Evolutionary conservation across 306 rosid species (phyloP).

Genomic region (Sindora glabra): DNA sequence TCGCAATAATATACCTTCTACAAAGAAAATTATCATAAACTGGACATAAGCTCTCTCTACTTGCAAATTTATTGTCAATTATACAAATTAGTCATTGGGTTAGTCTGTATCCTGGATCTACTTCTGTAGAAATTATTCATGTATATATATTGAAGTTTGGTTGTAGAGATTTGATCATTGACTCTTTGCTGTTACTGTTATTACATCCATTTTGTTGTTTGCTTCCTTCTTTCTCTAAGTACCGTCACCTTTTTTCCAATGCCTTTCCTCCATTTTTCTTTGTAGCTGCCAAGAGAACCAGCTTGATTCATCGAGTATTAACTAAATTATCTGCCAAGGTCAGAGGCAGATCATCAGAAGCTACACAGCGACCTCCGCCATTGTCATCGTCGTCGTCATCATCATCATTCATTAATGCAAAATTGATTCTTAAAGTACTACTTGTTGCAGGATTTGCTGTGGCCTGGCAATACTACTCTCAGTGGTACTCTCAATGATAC

Average conservation of each 20-base stretch:
- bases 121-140: not conserved
- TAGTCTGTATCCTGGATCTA: not conserved
- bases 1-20: not conserved
- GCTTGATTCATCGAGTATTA: slow-evolving; percentile 22
- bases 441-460: slow-evolving; percentile 63
- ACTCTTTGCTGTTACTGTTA: not conserved
- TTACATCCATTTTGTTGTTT: not conserved
- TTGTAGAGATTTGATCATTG: not conserved
- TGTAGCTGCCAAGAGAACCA: slow-evolving; percentile 42
- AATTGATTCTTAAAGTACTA: slow-evolving; percentile 40
- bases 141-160: not conserved
- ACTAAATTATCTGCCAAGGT: slow-evolving; percentile 46
- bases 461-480: slow-evolving; percentile 56
- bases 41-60: not conserved
- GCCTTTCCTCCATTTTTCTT: slow-evolving; percentile 8
- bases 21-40: not conserved
- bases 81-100: not conserved
- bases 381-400: slow-evolving; percentile 26
- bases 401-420: slow-evolving; percentile 40
- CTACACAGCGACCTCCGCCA: too few relatives aligned
- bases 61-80: not conserved
- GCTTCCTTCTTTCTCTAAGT: not conserved
- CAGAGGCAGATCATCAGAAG: slow-evolving; percentile 39
- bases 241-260: slow-evolving; percentile 10
- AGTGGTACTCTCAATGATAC: slow-evolving; percentile 43